phyloP scores from a whole-genome alignment of 2,329 filamentous ascomycete genomes.

The Juglanconis oblonga region DNA sequence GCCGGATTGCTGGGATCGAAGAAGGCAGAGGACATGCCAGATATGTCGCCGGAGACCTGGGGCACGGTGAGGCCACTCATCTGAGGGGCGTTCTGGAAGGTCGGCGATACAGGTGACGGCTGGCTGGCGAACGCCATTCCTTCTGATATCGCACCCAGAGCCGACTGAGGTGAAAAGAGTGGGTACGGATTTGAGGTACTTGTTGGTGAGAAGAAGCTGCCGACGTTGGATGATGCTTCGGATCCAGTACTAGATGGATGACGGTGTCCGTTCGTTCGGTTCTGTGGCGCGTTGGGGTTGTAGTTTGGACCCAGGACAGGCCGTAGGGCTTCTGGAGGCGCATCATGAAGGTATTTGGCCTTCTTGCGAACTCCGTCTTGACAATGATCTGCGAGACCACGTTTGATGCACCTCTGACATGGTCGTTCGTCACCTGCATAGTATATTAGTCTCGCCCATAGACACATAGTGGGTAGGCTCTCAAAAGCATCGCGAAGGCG shows the following conservation, averaged over 20 bases:
- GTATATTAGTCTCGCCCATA: constrained; percentile 24
- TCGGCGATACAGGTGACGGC: constrained; percentile 72
- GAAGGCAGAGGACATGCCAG: constrained; percentile 54
- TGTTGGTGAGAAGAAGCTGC: constrained; percentile 45
- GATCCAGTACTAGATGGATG: constrained; percentile 46
- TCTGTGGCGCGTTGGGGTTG: constrained; percentile 52
- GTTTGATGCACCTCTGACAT: constrained; percentile 90
- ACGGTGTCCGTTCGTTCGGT: constrained; percentile 43
- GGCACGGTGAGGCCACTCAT: constrained; percentile 47
- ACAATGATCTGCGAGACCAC: constrained; percentile 84
- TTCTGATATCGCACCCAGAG: constrained; percentile 45
- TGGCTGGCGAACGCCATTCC: constrained; percentile 58
- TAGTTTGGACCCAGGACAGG: constrained; percentile 76
- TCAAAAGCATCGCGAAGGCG: neutral
- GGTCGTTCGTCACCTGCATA: constrained; percentile 85
- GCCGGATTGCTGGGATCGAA: constrained; percentile 92
- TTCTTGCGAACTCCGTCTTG: constrained; percentile 98
- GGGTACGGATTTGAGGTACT: constrained; percentile 45
- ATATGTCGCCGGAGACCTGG: constrained; percentile 48
- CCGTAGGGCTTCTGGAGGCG: constrained; percentile 81
- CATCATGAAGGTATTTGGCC: constrained; percentile 97
- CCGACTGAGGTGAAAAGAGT: constrained; percentile 48
- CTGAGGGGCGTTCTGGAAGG: constrained; percentile 57
- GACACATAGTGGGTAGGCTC: neutral
- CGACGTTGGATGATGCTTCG: constrained; percentile 41